phyloP scores from a whole-genome alignment of 768 basidiomycete genomes.

The Lenzites betulinus region DNA sequence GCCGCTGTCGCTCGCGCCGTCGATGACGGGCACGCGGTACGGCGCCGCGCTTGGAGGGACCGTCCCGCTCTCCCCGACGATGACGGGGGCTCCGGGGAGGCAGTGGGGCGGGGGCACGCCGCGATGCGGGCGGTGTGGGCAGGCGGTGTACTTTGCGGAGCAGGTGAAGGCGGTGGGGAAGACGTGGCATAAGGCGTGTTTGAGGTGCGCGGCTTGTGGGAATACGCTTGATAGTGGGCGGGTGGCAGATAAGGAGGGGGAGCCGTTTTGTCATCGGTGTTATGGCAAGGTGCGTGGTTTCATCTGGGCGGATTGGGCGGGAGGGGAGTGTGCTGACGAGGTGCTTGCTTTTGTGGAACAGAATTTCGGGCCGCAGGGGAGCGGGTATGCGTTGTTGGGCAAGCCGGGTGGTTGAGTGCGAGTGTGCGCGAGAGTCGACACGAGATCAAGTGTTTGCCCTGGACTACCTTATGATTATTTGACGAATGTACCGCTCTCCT shows the following conservation, averaged over 20 bases:
- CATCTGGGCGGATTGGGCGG: neutral
- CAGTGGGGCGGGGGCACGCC: constrained; percentile 60
- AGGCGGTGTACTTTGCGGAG: constrained; percentile 85
- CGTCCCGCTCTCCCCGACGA: constrained; percentile 26
- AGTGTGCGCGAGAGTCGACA: too few relatives aligned
- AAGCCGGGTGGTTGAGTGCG: constrained; percentile 41
- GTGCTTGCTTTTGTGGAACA: constrained; percentile 30
- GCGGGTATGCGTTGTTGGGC: constrained; percentile 72
- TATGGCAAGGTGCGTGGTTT: constrained; percentile 59
- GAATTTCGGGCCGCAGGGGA: constrained; percentile 74
- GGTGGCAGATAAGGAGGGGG: constrained; percentile 75
- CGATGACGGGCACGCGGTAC: constrained; percentile 66
- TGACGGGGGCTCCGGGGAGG: constrained; percentile 26
- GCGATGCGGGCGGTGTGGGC: constrained; percentile 65
- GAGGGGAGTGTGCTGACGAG: neutral
- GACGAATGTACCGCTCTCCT: neutral
- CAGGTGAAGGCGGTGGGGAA: constrained; percentile 82
- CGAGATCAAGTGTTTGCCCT: too few relatives aligned
- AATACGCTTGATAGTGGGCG: constrained; percentile 70
- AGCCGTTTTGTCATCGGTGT: constrained; percentile 70
- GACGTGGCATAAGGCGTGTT: constrained; percentile 76
- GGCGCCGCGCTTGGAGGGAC: constrained; percentile 50
- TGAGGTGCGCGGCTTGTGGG: constrained; percentile 75
- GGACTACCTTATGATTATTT: constrained; percentile 7
- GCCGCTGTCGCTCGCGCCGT: constrained; percentile 40